These are phyloP conservation scores for Coleophoma eucalyptorum DNA, from an alignment of 2,329 filamentous ascomycete genomes.

Conservation along the genomic window DNA sequence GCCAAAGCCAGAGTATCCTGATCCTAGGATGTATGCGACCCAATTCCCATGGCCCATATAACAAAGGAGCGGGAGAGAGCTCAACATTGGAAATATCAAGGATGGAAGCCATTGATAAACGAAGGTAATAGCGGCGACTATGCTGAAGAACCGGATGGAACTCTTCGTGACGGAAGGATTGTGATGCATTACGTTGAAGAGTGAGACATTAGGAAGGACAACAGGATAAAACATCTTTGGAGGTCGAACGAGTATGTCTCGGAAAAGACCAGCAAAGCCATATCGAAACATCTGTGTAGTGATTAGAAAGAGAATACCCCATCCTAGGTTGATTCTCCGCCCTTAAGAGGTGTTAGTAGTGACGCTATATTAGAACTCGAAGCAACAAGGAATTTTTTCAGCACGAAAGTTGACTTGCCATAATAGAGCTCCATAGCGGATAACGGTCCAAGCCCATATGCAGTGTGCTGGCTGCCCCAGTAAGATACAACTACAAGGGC, in stretches of 20 bases:
- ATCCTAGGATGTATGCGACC: slow-evolving; percentile 27
- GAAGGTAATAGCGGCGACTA: slow-evolving; percentile 21
- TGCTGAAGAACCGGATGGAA: slow-evolving; percentile 23
- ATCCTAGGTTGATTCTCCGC: slow-evolving; percentile 21
- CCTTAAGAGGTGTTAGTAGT: too few species aligned
- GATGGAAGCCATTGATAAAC: slow-evolving; percentile 28
- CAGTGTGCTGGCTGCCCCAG: slow-evolving; percentile 21
- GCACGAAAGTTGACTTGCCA: too few species aligned
- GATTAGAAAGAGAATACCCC: slow-evolving; percentile 24
- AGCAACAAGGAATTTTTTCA: too few species aligned
- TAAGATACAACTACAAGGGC: background rate
- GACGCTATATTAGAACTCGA: too few species aligned
- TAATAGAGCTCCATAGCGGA: slow-evolving; percentile 27
- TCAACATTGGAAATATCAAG: slow-evolving; percentile 25
- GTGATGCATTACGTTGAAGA: slow-evolving; percentile 28
- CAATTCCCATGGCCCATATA: slow-evolving; percentile 22
- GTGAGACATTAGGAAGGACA: slow-evolving; percentile 24
- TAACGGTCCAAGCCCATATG: slow-evolving; percentile 25
- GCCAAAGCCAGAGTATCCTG: slow-evolving; percentile 24
- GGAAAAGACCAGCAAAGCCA: slow-evolving; percentile 24
- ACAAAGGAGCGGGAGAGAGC: slow-evolving; percentile 18
- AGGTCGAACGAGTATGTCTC: slow-evolving; percentile 26
- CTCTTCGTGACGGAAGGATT: slow-evolving; percentile 23
- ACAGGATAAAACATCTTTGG: slow-evolving; percentile 26
- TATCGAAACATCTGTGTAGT: slow-evolving; percentile 28